Evolutionary conservation across 2,329 filamentous ascomycete genomes (phyloP).

Genomic region (Phialophora chinensis): DNA sequence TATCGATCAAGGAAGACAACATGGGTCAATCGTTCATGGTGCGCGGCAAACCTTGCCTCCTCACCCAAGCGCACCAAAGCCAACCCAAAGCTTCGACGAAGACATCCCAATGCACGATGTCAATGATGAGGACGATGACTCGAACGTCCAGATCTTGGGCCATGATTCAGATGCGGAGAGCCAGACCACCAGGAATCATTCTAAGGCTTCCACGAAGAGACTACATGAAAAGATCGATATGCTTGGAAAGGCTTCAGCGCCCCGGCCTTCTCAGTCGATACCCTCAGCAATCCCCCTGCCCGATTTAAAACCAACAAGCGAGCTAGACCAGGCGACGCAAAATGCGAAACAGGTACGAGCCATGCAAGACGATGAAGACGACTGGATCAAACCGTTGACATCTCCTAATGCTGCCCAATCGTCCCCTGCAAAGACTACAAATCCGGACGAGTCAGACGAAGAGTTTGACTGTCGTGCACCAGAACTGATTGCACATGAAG

Average conservation of each 20-base stretch:
- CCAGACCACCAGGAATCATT: conserved; percentile 66
- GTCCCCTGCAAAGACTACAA: conserved; percentile 53
- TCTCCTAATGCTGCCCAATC: conserved; percentile 39
- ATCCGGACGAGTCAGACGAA: conserved; percentile 52
- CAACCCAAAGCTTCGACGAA: conserved; percentile 20
- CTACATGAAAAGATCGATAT: conserved; percentile 91
- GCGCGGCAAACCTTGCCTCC: conserved; percentile 42
- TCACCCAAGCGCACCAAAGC: conserved; percentile 15
- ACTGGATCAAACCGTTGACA: conserved; percentile 64
- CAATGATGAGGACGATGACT: conserved; percentile 30
- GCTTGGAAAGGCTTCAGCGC: conserved; percentile 62
- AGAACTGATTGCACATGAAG: conserved; percentile 39
- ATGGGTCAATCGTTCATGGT: conserved; percentile 65
- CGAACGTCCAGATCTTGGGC: conserved; percentile 38
- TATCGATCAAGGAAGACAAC: conserved; percentile 52
- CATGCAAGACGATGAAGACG: conserved; percentile 57
- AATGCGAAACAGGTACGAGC: conserved; percentile 20
- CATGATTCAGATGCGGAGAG: conserved; percentile 52
- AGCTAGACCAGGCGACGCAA: conserved; percentile 37
- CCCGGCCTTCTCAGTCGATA: conserved; percentile 54
- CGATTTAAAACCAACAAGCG: conserved; percentile 34
- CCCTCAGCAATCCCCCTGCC: conserved; percentile 38
- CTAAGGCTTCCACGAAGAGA: conserved; percentile 90
- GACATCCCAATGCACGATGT: conserved; percentile 30
- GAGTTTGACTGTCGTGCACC: conserved; percentile 47